A percentile compares a stretch with the other conserved stretches of the same genome.
Evolutionary conservation across 2,329 filamentous ascomycete genomes (phyloP).

Genomic region (Aspergillus luchuensis): DNA sequence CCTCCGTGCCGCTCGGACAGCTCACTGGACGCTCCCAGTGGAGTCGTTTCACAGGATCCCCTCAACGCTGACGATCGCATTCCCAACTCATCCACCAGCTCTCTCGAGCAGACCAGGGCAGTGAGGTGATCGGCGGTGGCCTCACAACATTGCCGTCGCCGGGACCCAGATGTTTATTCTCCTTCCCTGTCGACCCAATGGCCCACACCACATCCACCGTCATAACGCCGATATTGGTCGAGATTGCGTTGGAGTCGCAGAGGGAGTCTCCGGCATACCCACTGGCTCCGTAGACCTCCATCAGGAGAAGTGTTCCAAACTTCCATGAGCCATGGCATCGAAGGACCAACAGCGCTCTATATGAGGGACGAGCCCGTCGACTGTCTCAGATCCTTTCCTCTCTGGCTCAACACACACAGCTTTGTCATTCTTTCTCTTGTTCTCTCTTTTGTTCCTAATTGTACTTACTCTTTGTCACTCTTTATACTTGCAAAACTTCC

Average conservation of each 20-base stretch:
- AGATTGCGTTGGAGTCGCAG: not conserved
- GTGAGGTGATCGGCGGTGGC: slow-evolving; percentile 3
- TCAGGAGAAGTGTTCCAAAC: not conserved
- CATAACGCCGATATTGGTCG: not conserved
- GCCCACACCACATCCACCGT: not conserved
- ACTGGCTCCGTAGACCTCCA: not conserved
- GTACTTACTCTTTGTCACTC: not conserved
- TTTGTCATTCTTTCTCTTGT: slow-evolving; percentile 8
- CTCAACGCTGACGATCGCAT: slow-evolving; percentile 7
- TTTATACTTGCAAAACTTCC: slow-evolving; percentile 11
- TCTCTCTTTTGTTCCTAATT: slow-evolving; percentile 4
- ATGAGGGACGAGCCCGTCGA: not conserved
- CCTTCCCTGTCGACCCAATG: not conserved
- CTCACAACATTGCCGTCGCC: not conserved
- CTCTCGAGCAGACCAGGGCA: not conserved
- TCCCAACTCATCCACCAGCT: not conserved
- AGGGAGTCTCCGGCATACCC: not conserved
- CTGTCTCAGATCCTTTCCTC: slow-evolving; percentile 6
- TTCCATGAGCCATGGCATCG: not conserved
- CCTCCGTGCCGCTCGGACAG: slow-evolving; percentile 3
- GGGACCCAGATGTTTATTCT: slow-evolving; percentile 8
- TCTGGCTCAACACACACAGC: slow-evolving; percentile 4
- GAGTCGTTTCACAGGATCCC: slow-evolving; percentile 3
- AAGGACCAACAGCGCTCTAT: not conserved
- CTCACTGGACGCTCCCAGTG: slow-evolving; percentile 2